A percentile compares a stretch with the other conserved stretches of the same genome.
phyloP scores from a whole-genome alignment of 2,329 filamentous ascomycete species.

The Trichophyton equinum region DNA sequence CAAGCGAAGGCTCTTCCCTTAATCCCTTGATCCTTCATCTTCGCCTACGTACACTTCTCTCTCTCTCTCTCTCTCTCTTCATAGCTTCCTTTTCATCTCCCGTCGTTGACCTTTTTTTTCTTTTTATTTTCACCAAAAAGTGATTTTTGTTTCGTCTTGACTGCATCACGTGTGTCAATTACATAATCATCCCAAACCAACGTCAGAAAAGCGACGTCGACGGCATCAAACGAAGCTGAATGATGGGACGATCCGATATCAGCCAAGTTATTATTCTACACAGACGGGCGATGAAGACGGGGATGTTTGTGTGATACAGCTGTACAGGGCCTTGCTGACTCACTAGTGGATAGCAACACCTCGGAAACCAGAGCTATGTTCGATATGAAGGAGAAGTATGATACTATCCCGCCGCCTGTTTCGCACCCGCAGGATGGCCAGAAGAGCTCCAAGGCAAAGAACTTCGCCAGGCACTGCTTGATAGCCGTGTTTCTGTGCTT shows the following conservation, averaged over 20 bases:
- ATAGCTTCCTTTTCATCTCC: neutral
- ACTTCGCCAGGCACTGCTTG: conserved; percentile 10
- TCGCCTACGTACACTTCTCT: neutral
- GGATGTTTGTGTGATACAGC: neutral
- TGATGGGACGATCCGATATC: neutral
- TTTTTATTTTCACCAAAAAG: too few species aligned
- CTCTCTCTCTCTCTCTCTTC: neutral
- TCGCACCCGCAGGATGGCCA: conserved; percentile 6
- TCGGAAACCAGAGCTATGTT: neutral
- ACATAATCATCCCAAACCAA: neutral
- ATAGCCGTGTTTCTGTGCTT: conserved; percentile 12
- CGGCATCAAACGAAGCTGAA: neutral
- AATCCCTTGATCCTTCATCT: neutral
- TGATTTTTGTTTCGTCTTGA: neutral
- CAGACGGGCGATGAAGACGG: neutral
- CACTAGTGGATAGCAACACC: neutral
- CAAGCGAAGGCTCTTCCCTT: neutral
- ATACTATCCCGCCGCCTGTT: conserved; percentile 3
- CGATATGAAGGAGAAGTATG: neutral
- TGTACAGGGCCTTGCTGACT: neutral
- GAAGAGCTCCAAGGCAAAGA: conserved; percentile 3
- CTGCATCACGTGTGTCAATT: neutral
- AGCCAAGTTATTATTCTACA: neutral
- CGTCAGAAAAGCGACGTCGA: neutral
- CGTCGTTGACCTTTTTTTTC: neutral